These are phyloP conservation scores for Aspergillus sp. DNA, from an alignment of 2,329 filamentous ascomycete species.

Conservation along the genomic window DNA sequence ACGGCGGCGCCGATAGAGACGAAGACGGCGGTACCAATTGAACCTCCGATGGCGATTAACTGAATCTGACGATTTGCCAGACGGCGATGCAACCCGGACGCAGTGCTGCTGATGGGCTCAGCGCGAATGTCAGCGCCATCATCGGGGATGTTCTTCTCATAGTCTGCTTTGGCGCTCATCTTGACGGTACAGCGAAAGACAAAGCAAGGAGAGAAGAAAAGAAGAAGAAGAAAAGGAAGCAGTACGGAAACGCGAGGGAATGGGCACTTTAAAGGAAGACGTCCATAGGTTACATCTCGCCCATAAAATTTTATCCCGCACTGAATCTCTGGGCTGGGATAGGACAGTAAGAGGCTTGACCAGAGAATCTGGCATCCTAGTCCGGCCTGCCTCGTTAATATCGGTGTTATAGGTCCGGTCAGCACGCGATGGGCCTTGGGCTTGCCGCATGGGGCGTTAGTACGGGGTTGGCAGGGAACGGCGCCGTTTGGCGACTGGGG, in stretches of 20 bases:
- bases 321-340: neutral
- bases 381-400: neutral
- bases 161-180: neutral
- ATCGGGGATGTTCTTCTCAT: neutral
- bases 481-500: neutral
- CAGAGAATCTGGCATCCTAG: neutral
- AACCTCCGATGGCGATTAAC: slow-evolving; percentile 42
- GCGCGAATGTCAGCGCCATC: neutral
- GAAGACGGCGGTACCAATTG: slow-evolving; percentile 41
- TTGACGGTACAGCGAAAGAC: neutral
- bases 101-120: neutral
- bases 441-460: neutral
- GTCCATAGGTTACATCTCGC: slow-evolving; percentile 3
- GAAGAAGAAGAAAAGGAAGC: neutral
- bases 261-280: neutral
- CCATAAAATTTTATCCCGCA: neutral
- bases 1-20: slow-evolving; percentile 41
- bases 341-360: neutral
- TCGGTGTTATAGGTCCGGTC: neutral
- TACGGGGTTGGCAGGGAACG: neutral
- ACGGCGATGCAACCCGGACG: slow-evolving; percentile 11
- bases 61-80: slow-evolving; percentile 20
- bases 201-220: neutral
- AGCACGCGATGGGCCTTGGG: slow-evolving; percentile 1
- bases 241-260: neutral